Evolutionary conservation across 108 stramenopile genomes (phyloP).

Genomic region (Pseudonitzschia delicatissima): DNA sequence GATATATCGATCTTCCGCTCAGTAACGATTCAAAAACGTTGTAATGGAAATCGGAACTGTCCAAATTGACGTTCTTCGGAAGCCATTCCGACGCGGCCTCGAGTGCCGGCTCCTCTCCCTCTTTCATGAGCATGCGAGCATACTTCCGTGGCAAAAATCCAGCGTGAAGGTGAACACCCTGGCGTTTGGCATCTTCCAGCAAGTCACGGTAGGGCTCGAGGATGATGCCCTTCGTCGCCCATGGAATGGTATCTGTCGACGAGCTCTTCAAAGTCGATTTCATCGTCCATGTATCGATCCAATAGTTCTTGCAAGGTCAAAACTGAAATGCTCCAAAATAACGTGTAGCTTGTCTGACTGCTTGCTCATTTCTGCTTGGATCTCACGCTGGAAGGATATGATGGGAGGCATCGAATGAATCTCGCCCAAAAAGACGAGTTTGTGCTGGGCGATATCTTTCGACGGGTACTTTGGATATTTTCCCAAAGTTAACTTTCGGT

Average conservation of each 20-base stretch:
- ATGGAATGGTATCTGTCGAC: conserved; percentile 46
- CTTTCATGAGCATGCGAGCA: conserved; percentile 40
- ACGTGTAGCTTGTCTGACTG: conserved; percentile 46
- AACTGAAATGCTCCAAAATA: conserved; percentile 74
- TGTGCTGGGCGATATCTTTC: conserved; percentile 23
- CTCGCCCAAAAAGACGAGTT: conserved; percentile 47
- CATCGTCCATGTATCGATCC: conserved; percentile 41
- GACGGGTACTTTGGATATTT: background rate
- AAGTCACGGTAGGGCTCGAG: conserved; percentile 52
- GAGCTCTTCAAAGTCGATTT: conserved; percentile 45
- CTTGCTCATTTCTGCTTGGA: conserved; percentile 32
- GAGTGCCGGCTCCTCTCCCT: conserved; percentile 27
- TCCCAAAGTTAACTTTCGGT: conserved; percentile 8
- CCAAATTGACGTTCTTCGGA: conserved; percentile 20
- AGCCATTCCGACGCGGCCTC: conserved; percentile 35
- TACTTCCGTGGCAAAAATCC: conserved; percentile 43
- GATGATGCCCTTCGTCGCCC: conserved; percentile 72
- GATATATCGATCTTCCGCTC: conserved; percentile 34
- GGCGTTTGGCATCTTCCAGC: conserved; percentile 38
- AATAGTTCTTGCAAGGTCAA: conserved; percentile 68
- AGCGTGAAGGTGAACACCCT: conserved; percentile 30
- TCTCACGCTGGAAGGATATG: conserved; percentile 32
- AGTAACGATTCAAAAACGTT: conserved; percentile 52
- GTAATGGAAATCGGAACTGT: conserved; percentile 47
- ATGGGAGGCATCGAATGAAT: conserved; percentile 50